phyloP scores from a whole-genome alignment of 805 yeast species.

The Myxozyma nipponensis region DNA sequence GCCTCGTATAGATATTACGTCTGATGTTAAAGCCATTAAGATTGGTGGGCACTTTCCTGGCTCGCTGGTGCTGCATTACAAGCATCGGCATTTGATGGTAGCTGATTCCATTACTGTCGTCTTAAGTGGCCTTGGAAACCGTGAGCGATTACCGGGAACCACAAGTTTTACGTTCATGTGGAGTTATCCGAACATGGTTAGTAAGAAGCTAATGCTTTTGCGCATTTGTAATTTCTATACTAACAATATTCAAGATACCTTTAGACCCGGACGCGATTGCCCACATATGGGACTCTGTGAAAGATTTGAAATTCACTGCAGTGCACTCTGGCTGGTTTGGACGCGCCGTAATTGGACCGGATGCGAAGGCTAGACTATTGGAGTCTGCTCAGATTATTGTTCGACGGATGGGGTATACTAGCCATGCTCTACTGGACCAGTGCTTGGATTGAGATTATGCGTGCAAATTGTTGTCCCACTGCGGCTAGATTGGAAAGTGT shows the following conservation, averaged over 20 bases:
- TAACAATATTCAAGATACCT: slow-evolving; percentile 16
- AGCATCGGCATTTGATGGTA: slow-evolving; percentile 17
- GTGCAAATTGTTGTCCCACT: no score
- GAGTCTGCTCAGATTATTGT: slow-evolving; percentile 24
- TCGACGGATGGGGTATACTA: slow-evolving; percentile 19
- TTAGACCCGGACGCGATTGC: slow-evolving; percentile 23
- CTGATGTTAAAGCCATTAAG: slow-evolving; percentile 1
- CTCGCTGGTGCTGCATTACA: slow-evolving; percentile 22
- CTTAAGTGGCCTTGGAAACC: slow-evolving; percentile 20
- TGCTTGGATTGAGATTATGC: no score
- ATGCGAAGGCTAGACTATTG: slow-evolving; percentile 15
- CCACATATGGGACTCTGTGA: slow-evolving; percentile 24
- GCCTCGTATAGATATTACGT: not conserved
- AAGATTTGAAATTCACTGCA: slow-evolving; percentile 13
- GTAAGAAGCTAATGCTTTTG: not conserved
- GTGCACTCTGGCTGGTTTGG: slow-evolving; percentile 27
- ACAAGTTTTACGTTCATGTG: slow-evolving; percentile 28
- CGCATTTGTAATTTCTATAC: not conserved
- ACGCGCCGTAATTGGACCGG: slow-evolving; percentile 9
- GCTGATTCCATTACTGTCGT: slow-evolving; percentile 26
- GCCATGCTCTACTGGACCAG: slow-evolving; percentile 14
- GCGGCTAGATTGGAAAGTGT: no score
- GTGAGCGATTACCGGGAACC: slow-evolving; percentile 19
- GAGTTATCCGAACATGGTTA: slow-evolving; percentile 29
- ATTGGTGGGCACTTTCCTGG: slow-evolving; percentile 30